Base-by-base conservation (phyloP, 345 rosid genomes). In the Pugionium dolabratum region DNA sequence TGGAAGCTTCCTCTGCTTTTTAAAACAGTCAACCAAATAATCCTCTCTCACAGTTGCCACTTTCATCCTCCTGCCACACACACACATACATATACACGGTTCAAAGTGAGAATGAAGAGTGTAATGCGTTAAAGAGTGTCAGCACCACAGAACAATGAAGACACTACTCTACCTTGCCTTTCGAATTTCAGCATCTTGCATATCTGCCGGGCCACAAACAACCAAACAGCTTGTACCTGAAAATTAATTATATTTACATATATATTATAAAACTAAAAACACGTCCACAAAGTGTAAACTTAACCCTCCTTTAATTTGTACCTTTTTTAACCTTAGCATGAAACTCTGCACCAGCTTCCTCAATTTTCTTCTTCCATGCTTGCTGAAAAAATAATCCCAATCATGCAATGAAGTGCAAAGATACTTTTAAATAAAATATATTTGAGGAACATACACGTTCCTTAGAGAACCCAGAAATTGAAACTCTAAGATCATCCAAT, bases 181-280 rank as follows among this genome's bases (percentile, higher is more conserved):
- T 79, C 76, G 82, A 72, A 76, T 73, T 75, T 84, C 96, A 74
- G 86, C 83, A 64, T 80, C 80, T 66, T 66, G 79, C 67, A 72
- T 64, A 73, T 78, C 85, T 64, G 71, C 68, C 65, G 26, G 78
- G 64, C 79, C 96, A 76, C 89, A 77, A 54, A 88, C 82, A 77
- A 94, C 85, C 64, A 88, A 74, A 85, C 97, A 94, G 59, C 77
- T 82, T 30, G 96, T 84, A 57, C 86, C 96, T 94, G 88, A 78
- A 75, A 73, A 71, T 76, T 66, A 54, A 64, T 69, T 56, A 56
- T 58, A 18, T 18, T 18, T 18, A 51, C 54, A 42, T 45, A 42
- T 31, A 25, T 31, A 48, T 48, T 45, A 5, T 44, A 61, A 53
- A 33, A 52, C 66, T n/a, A 26, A 44, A 50, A 67, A 42, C 9